These are phyloP conservation scores for Auriscalpium microsporum DNA, from an alignment of 768 basidiomycete genomes.

Conservation along the genomic window DNA sequence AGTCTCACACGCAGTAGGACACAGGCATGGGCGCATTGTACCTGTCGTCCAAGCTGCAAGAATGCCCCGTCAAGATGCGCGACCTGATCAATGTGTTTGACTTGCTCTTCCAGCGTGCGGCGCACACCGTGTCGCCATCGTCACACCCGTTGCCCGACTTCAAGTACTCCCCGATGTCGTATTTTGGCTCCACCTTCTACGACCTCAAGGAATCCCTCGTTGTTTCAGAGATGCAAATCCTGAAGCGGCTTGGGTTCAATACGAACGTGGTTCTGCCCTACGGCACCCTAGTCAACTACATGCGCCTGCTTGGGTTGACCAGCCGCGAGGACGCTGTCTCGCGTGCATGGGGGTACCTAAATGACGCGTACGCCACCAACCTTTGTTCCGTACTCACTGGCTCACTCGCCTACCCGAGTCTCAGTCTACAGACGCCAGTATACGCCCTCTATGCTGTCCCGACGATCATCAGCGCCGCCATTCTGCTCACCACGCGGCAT, in stretches of 20 bases:
- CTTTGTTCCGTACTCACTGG: slow-evolving; percentile 14
- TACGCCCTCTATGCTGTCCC: slow-evolving; percentile 86
- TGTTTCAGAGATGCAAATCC: slow-evolving; percentile 93
- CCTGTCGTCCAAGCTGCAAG: slow-evolving; percentile 85
- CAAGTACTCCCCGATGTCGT: slow-evolving; percentile 79
- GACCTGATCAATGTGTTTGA: slow-evolving; percentile 95
- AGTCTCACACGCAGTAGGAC: slow-evolving; percentile 40
- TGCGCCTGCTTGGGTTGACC: slow-evolving; percentile 82
- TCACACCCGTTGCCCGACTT: slow-evolving; percentile 26
- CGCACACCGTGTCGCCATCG: slow-evolving; percentile 41
- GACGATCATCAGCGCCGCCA: slow-evolving; percentile 83
- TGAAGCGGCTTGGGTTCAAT: slow-evolving; percentile 94
- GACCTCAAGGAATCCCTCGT: slow-evolving; percentile 92
- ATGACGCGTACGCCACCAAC: slow-evolving; percentile 68
- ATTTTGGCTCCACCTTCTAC: slow-evolving; percentile 85
- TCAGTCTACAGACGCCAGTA: slow-evolving; percentile 85
- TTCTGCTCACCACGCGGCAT: slow-evolving; percentile 71
- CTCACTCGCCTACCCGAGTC: not conserved
- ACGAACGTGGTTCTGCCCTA: slow-evolving; percentile 91
- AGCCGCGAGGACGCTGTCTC: slow-evolving; percentile 61
- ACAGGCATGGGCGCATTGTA: slow-evolving; percentile 84
- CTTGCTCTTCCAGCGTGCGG: slow-evolving; percentile 69
- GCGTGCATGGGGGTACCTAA: slow-evolving; percentile 89
- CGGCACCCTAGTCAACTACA: slow-evolving; percentile 89
- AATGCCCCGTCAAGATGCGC: slow-evolving; percentile 84